phyloP scores from a whole-genome alignment of 2,329 filamentous ascomycete genomes.

The Neonectria hederae region DNA sequence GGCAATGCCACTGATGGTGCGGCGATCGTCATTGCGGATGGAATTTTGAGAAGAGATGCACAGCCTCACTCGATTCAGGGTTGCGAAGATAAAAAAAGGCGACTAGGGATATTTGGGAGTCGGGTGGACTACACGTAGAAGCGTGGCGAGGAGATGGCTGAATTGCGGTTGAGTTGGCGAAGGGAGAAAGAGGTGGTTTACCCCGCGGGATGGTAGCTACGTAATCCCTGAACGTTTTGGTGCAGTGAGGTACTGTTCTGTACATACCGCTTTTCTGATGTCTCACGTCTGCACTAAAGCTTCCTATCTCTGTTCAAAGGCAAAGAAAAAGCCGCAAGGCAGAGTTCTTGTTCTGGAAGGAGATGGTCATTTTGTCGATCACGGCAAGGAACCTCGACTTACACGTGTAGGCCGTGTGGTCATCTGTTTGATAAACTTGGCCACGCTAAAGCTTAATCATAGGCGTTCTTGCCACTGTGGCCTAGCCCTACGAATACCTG shows the following conservation, averaged over 20 bases:
- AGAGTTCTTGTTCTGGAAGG: neutral
- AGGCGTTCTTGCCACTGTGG: neutral
- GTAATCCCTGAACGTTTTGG: neutral
- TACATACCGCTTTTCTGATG: neutral
- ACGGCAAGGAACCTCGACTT: neutral
- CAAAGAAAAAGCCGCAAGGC: neutral
- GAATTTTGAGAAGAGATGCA: neutral
- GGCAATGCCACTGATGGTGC: conserved; percentile 7
- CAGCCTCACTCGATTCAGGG: neutral
- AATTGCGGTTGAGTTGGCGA: neutral
- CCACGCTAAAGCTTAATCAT: neutral
- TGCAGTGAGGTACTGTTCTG: neutral
- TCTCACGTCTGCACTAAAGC: neutral
- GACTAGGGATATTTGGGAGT: no score
- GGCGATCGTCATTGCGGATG: conserved; percentile 22
- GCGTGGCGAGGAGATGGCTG: neutral
- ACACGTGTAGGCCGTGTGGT: neutral
- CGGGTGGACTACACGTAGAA: neutral
- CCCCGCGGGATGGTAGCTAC: conserved; percentile 3
- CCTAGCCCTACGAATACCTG: neutral
- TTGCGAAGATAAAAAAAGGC: no score
- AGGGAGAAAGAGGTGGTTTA: neutral
- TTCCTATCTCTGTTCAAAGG: neutral
- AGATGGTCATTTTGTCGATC: neutral
- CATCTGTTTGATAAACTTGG: neutral